Base-by-base conservation (phyloP, 2,329 filamentous ascomycete species). In the Arthrobotrys megalospora region DNA sequence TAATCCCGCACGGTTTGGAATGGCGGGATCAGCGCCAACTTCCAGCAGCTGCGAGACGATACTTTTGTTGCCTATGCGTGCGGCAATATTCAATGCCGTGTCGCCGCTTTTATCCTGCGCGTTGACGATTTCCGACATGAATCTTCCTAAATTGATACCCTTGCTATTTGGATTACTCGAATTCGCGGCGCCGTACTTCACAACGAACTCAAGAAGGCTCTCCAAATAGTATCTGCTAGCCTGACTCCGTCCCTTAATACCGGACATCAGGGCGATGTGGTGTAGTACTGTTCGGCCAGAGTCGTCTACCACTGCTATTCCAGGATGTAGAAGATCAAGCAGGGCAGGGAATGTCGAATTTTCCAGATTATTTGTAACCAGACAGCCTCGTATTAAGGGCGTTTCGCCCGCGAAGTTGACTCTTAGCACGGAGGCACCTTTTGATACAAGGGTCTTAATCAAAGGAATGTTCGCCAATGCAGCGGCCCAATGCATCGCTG, bases 111-210 rank as follows among this genome's bases (percentile, higher is more conserved):
- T 94, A 84, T 99, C 96, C 82, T 95, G 92, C 0, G 94, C 92
- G 82, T 99, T 98, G 77, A 99, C 95, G 84, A 99, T 96, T 83
- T 98, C 94, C 60, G 92, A 93, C 89, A 99, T 96, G 85, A 99
- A 99, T 43, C 93, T 91, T 34, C 93, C 94, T 66, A 99, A 88
- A 24, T 92, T 93, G 85, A 98, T 96, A 80, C 89, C 93, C 68
- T 89, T 92, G 48, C 85, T 85, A 11, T 79, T 84, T 79, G 67
- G 81, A 81, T 38, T 83, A 80, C 78, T 80, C 82, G 53, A 83
- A 84, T 38, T 83, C 81, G 60, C 84, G 83, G 58, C 84, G 58
- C 92, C 92, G 83, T 96, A 93, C 41, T 94, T 91, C 1, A 98
- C 94, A 11, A 98, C 92, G 86, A 96, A 98, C 83, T 97, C 95